Conservation (phyloP, 2,329 filamentous ascomycete genomes). For the Fusarium continuum region DNA sequence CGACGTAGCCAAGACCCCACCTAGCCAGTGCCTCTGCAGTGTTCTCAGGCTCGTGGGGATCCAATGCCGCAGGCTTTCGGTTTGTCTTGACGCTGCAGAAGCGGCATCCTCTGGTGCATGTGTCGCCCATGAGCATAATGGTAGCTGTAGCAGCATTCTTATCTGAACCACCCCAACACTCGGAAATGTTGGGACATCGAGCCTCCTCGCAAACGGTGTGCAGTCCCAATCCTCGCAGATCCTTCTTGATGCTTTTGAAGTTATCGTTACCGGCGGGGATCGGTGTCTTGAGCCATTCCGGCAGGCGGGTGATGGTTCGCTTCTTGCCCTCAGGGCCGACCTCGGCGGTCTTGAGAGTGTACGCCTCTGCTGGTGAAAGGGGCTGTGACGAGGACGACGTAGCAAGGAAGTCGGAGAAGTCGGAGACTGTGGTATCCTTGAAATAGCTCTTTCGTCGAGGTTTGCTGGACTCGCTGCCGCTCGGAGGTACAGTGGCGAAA, state of each 20-base stretch:
- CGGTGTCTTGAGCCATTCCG: slow-evolving; percentile 94
- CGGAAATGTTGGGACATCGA: slow-evolving; percentile 94
- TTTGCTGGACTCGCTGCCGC: slow-evolving; percentile 41
- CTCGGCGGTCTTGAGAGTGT: slow-evolving; percentile 68
- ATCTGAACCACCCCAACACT: slow-evolving; percentile 93
- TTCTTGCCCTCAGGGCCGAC: slow-evolving; percentile 71
- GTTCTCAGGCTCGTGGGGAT: slow-evolving; percentile 96
- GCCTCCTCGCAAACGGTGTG: slow-evolving; percentile 99
- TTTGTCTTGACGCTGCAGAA: slow-evolving; percentile 98
- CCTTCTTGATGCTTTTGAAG: slow-evolving; percentile 94
- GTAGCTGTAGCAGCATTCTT: slow-evolving; percentile 94
- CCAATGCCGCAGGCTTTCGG: slow-evolving; percentile 77
- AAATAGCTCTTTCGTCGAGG: slow-evolving; percentile 61
- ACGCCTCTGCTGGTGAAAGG: slow-evolving; percentile 63
- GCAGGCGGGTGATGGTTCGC: slow-evolving; percentile 76
- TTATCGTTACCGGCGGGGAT: slow-evolving; percentile 84
- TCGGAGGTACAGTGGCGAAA: slow-evolving; percentile 59
- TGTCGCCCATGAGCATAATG: slow-evolving; percentile 99
- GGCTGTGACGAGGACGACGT: slow-evolving; percentile 52
- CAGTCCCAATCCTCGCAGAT: slow-evolving; percentile 86
- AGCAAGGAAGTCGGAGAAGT: slow-evolving; percentile 67
- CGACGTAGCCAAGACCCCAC: slow-evolving; percentile 96
- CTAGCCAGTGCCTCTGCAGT: slow-evolving; percentile 90
- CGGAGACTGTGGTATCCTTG: slow-evolving; percentile 65
- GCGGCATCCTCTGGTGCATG: slow-evolving; percentile 92